Base-by-base conservation (phyloP, 2,329 filamentous ascomycete genomes). In the Emericellopsis atlantica region DNA sequence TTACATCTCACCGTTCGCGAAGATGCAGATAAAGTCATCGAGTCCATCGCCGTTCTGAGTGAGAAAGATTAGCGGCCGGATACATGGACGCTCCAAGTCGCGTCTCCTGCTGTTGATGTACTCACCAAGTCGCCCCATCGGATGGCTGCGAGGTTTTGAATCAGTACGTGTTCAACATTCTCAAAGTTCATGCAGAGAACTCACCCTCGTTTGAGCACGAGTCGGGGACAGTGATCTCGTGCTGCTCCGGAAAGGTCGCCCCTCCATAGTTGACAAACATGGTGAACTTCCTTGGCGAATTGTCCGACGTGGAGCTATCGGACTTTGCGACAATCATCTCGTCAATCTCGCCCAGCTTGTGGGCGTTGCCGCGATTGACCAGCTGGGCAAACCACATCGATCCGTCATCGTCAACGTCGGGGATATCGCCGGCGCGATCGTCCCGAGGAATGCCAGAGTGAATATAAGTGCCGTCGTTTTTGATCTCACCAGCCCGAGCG, bases 361-460 rank as follows among this genome's bases (percentile, higher is more conserved):
- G 29, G 5, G 31, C 37, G 7, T n/a, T 12, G 7, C 37, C 36
- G 15, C 24, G 16, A 14, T 43, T 43, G 16, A 43, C 37, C 14
- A 48, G 36, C 34, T 44, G 39, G 8, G 46, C 44, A 24, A 46
- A 46, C 33, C 38, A 39, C 15, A 46, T 15, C 5, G 24, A 35
- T n/a, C 36, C 39, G 8, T 43, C 22, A n/a, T 32, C 29, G n/a
- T 32, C 12, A 12, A 31, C 22, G 24, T 43, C 16, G 11, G 34
- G n/a, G 18, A 36, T 36, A 36, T 36, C 34, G 16, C 34, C 34
- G 12, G 34, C 34, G 12, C 34, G 34, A 6, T 36, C 34, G 34
- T 15, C n/a, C 12, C 14, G 14, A 15, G 34, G 34, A 11, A 22
- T 18, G 34, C 34, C 34, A 4, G 12, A 12, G 7, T 38, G 36